These are phyloP conservation scores for Phalaenopsis equestris DNA, from an alignment of 106 monocot species.

Conservation along the genomic window DNA sequence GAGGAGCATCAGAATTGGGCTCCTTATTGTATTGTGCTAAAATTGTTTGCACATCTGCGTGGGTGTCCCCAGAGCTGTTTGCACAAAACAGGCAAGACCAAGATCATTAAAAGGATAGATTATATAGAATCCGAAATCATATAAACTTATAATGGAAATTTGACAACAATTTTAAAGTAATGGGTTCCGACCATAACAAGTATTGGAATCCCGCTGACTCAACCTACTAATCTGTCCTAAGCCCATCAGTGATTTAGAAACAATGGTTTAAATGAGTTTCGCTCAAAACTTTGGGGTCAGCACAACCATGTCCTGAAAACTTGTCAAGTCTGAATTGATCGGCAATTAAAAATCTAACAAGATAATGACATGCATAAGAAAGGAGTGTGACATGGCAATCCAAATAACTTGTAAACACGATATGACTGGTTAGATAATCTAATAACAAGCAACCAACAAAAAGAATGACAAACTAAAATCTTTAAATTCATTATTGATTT, in stretches of 20 bases:
- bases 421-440: not conserved
- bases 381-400: too few species aligned
- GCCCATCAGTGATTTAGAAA: not conserved
- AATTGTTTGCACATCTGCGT: constrained; percentile 35
- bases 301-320: not conserved
- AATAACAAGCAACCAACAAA: not conserved
- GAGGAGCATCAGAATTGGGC: constrained; percentile 47
- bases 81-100: constrained; percentile 5
- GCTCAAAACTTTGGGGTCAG: not conserved
- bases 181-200: not conserved
- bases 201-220: not conserved
- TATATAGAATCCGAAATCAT: not conserved
- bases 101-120: not conserved
- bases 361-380: not conserved
- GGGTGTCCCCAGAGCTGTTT: constrained; percentile 46
- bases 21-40: constrained; percentile 30
- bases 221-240: not conserved
- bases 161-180: not conserved
- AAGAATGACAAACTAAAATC: not conserved
- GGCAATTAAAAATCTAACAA: not conserved
- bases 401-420: not conserved
- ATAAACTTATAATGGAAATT: not conserved
- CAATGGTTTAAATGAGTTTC: not conserved
- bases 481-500: not conserved
- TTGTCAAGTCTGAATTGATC: not conserved